Percentiles rank a stretch among this genome's conserved stretches.
Evolutionary conservation across 768 basidiomycete species (phyloP).

Genomic region (Leccinum disarticulatum): DNA sequence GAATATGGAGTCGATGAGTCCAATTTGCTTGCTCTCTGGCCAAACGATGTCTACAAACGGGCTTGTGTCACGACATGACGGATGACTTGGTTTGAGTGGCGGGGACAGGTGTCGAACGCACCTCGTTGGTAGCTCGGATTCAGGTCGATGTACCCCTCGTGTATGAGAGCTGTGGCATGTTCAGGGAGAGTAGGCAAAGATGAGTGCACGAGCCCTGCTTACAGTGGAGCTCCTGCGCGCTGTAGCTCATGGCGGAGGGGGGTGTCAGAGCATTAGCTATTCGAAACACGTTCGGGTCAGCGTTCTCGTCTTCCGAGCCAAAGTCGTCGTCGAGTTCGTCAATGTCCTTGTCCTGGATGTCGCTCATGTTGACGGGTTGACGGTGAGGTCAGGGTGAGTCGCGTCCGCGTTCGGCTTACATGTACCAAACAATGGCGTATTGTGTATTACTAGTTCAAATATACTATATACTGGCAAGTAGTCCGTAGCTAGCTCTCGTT

Average conservation of each 20-base stretch:
- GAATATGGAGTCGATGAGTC: conserved; percentile 50
- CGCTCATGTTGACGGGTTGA: conserved; percentile 16
- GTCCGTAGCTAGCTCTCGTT: neutral
- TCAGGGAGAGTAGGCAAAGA: neutral
- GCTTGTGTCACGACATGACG: neutral
- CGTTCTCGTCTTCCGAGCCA: conserved; percentile 40
- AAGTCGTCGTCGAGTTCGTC: conserved; percentile 49
- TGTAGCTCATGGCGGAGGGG: conserved; percentile 40
- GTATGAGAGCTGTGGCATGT: conserved; percentile 51
- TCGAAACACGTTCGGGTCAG: conserved; percentile 42
- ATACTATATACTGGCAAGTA: neutral
- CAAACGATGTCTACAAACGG: conserved; percentile 65
- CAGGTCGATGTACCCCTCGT: conserved; percentile 68
- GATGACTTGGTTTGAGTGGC: neutral
- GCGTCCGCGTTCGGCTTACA: neutral
- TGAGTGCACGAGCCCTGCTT: conserved; percentile 11
- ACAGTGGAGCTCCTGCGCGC: conserved; percentile 51
- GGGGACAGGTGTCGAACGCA: conserved; percentile 25
- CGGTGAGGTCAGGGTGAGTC: conserved; percentile 7
- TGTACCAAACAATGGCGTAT: neutral
- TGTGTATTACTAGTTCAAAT: neutral
- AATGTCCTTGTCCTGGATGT: conserved; percentile 38
- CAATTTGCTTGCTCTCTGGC: conserved; percentile 64
- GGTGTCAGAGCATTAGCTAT: conserved; percentile 43
- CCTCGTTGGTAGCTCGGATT: conserved; percentile 75